Evolutionary conservation across 2,329 filamentous ascomycete genomes (phyloP).

Genomic region (Dothistroma pini): DNA sequence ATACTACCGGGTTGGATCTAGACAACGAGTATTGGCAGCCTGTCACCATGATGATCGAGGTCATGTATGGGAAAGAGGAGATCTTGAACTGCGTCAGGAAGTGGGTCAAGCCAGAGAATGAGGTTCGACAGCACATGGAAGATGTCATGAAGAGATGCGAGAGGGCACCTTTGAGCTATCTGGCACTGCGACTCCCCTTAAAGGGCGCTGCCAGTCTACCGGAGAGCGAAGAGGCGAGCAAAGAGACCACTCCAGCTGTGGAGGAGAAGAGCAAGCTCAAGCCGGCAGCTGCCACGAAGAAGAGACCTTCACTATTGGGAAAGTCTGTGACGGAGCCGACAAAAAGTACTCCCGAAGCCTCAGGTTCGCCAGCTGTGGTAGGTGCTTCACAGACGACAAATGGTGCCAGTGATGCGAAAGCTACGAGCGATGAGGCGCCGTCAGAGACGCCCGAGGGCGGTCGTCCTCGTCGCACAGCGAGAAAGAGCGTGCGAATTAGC

Average conservation of each 20-base stretch:
- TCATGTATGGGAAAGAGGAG: slow-evolving; percentile 51
- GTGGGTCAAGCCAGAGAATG: slow-evolving; percentile 53
- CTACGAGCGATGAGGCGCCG: slow-evolving; percentile 5
- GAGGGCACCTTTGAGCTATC: slow-evolving; percentile 52
- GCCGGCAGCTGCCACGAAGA: slow-evolving; percentile 18
- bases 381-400: not conserved
- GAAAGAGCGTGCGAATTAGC: slow-evolving; percentile 35
- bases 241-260: slow-evolving; percentile 25
- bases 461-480: slow-evolving; percentile 25
- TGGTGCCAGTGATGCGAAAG: not conserved
- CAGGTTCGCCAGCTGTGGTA: not conserved
- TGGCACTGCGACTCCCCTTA: slow-evolving; percentile 54
- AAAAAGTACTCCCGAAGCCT: not conserved
- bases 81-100: slow-evolving; percentile 54
- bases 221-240: slow-evolving; percentile 24
- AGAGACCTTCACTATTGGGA: slow-evolving; percentile 12
- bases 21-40: slow-evolving; percentile 72
- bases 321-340: slow-evolving; percentile 14
- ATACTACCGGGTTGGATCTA: slow-evolving; percentile 34
- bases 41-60: slow-evolving; percentile 57
- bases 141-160: slow-evolving; percentile 55
- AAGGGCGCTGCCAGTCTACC: slow-evolving; percentile 23
- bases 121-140: slow-evolving; percentile 55
- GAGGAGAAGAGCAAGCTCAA: slow-evolving; percentile 18
- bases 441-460: slow-evolving; percentile 13